Conservation (phyloP, 2,329 filamentous ascomycete genomes). For the Fusarium succisae region DNA sequence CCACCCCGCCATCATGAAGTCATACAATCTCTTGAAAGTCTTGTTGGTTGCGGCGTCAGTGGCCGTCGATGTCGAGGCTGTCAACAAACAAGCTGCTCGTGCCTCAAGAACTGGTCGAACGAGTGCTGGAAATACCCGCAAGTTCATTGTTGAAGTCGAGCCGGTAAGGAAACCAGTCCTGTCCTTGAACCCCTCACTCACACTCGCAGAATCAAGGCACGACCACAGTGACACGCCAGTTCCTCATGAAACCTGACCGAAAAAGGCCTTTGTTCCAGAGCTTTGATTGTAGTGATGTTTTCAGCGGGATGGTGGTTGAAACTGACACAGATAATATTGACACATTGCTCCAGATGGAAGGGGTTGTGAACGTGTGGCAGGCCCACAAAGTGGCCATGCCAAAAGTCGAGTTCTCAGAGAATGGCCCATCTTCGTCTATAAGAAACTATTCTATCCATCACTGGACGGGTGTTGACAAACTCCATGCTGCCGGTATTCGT, state of each 20-base stretch:
- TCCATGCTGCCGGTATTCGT: slow-evolving; percentile 50
- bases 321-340: slow-evolving; percentile 46
- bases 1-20: slow-evolving; percentile 25
- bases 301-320: slow-evolving; percentile 49
- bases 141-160: slow-evolving; percentile 42
- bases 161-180: slow-evolving; percentile 27
- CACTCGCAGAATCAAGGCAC: slow-evolving; percentile 21
- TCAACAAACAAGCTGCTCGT: background rate
- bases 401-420: slow-evolving; percentile 15
- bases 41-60: slow-evolving; percentile 17
- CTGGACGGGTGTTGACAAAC: slow-evolving; percentile 51
- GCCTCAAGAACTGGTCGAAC: background rate
- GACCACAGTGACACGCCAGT: slow-evolving; percentile 33
- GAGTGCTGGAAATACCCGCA: slow-evolving; percentile 22
- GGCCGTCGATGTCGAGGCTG: slow-evolving; percentile 10
- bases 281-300: slow-evolving; percentile 50
- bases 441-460: slow-evolving; percentile 50
- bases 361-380: slow-evolving; percentile 52
- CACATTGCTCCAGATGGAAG: slow-evolving; percentile 44
- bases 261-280: slow-evolving; percentile 38
- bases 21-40: slow-evolving; percentile 18
- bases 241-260: slow-evolving; percentile 26
- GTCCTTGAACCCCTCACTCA: slow-evolving; percentile 17
- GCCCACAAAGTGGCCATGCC: slow-evolving; percentile 41
- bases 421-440: slow-evolving; percentile 17